Base-by-base conservation (phyloP, 306 rosid genomes). In the Aeschynomene evenia region DNA sequence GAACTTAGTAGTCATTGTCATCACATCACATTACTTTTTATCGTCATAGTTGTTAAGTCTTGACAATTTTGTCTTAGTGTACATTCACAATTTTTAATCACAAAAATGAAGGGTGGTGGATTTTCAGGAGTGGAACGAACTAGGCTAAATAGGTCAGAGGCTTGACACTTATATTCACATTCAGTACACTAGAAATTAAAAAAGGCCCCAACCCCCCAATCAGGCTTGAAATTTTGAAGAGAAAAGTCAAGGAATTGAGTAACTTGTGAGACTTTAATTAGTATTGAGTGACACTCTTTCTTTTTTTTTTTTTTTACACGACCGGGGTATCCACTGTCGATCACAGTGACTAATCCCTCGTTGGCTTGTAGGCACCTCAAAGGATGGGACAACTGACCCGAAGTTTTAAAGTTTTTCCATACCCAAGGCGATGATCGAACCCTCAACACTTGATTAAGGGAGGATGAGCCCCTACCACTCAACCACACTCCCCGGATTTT, bases 191-290 rank as follows among this genome's bases (percentile, higher is more conserved):
- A n/a, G n/a, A n/a, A n/a, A n/a, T 31, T 6, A 0, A 28, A 26
- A 24, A 26, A 15, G 4, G 37, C 20, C 39, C 39, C 39, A 12
- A 5, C 1, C 60, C 29, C 4, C 26, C 10, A 28, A 28, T 28
- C 31, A 39, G 45, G 45, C 45, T 39, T 12, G 45, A n/a, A 10
- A 39, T 39, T 39, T 10, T 39, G n/a, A 9, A 60, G 7, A 29
- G 2, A 54, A 36, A 75, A 36, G 74, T 58, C 37, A 58, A 42
- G 11, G 50, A 58, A 23, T 74, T 4, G 48, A 57, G 64, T 34
- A 16, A 26, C 56, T 54, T 54, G 23, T 2, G 26, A 24, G 43
- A 39, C 26, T 52, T 68, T 22, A 52, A 53, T 36, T n/a, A n/a
- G n/a, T n/a, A n/a, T n/a, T n/a, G n/a, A n/a, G n/a, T n/a, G n/a